Percentiles rank a stretch among this genome's conserved stretches.
These are phyloP conservation scores for Fusarium circinatum DNA, from an alignment of 2,329 filamentous ascomycete genomes.

Conservation along the genomic window DNA sequence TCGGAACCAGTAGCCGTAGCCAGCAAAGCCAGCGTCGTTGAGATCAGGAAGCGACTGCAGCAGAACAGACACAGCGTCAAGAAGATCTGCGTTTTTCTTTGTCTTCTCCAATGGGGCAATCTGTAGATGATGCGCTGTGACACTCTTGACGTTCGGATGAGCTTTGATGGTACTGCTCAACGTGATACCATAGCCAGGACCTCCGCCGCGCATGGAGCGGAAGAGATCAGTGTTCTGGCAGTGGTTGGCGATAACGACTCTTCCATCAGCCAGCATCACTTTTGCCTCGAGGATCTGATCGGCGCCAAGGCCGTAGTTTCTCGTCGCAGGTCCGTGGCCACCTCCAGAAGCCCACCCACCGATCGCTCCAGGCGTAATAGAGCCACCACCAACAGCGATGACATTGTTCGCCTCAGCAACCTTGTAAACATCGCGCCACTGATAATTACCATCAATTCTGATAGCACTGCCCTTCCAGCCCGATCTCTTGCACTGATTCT, in stretches of 20 bases:
- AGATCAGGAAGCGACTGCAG: conserved; percentile 22
- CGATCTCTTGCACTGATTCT: conserved; percentile 2
- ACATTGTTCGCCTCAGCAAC: conserved; percentile 21
- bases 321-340: conserved; percentile 25
- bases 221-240: conserved; percentile 27
- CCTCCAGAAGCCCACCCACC: conserved; percentile 30
- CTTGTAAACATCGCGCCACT: conserved; percentile 32
- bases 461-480: conserved; percentile 17
- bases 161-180: conserved; percentile 28
- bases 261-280: conserved; percentile 23
- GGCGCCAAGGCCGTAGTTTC: conserved; percentile 26
- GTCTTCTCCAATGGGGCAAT: conserved; percentile 21
- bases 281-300: conserved; percentile 29
- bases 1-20: conserved; percentile 31
- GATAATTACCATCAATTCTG: conserved; percentile 23
- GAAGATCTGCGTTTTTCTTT: conserved; percentile 11
- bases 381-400: conserved; percentile 27
- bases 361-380: conserved; percentile 25
- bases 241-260: conserved; percentile 17
- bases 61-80: conserved; percentile 2
- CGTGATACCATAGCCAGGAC: conserved; percentile 22
- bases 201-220: conserved; percentile 23
- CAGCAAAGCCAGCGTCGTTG: conserved; percentile 30
- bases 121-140: conserved; percentile 16
- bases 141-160: conserved; percentile 13